Evolutionary conservation across 1,139 yeast species (phyloP).

Genomic region (Nakaseomyces delphensis): DNA sequence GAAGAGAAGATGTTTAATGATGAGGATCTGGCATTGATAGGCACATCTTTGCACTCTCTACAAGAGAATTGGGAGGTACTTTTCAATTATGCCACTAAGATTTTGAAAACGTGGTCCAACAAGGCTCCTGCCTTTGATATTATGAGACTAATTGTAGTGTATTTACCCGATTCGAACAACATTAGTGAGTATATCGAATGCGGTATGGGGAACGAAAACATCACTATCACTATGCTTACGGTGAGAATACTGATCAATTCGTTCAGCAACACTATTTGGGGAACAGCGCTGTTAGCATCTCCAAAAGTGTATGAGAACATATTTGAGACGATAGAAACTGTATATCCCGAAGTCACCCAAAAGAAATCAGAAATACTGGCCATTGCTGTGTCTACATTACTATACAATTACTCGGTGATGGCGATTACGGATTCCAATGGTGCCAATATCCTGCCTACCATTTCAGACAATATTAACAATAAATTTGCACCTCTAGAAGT

Average conservation of each 20-base stretch:
- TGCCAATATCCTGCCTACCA: conserved; percentile 23
- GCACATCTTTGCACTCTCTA: conserved; percentile 31
- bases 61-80: conserved; percentile 31
- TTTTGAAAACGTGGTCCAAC: conserved; percentile 40
- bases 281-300: conserved; percentile 32
- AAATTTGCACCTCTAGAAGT: conserved; percentile 27
- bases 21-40: conserved; percentile 32
- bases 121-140: conserved; percentile 52
- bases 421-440: conserved; percentile 22
- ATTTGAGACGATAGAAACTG: conserved; percentile 24
- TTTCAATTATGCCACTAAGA: conserved; percentile 35
- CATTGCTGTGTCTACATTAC: conserved; percentile 44
- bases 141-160: conserved; percentile 41
- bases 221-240: conserved; percentile 44
- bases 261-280: conserved; percentile 40
- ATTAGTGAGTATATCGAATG: conserved; percentile 34
- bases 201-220: conserved; percentile 36
- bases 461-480: conserved; percentile 27
- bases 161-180: conserved; percentile 32
- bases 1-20: conserved; percentile 34
- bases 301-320: conserved; percentile 29
- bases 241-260: conserved; percentile 44
- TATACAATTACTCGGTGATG: conserved; percentile 43
- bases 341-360: conserved; percentile 18
- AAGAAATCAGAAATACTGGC: conserved; percentile 31